Conservation (phyloP, 805 yeast species). For the Candida ponderosae region DNA sequence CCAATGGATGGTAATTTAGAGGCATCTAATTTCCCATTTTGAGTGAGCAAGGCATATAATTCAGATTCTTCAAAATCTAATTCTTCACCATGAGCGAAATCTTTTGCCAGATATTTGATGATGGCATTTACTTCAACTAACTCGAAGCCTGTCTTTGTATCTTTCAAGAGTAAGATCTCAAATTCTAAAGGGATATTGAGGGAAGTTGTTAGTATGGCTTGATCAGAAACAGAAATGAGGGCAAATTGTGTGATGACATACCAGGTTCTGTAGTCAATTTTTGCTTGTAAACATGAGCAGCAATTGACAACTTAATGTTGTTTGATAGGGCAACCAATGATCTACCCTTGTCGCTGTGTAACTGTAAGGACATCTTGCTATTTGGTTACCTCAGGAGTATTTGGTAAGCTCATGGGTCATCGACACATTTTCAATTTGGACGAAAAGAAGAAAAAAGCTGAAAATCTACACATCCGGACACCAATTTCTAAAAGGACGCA, state of each 20-base stretch:
- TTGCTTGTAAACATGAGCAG: constrained; percentile 12
- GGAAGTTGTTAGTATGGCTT: too few relatives aligned
- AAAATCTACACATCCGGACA: too few relatives aligned
- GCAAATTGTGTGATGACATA: constrained; percentile 6
- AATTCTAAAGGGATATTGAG: too few relatives aligned
- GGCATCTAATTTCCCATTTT: constrained; percentile 24
- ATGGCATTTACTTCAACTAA: constrained; percentile 63
- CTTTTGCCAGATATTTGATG: constrained; percentile 51
- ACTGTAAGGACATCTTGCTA: constrained; percentile 10
- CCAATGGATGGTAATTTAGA: constrained; percentile 6
- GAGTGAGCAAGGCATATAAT: constrained; percentile 31
- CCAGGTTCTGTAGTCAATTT: constrained; percentile 18
- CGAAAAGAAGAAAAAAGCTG: too few relatives aligned
- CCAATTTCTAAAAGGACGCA: too few relatives aligned
- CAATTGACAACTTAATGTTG: constrained; percentile 22
- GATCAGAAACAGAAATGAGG: too few relatives aligned
- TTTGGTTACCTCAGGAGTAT: too few relatives aligned
- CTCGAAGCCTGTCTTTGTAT: constrained; percentile 22
- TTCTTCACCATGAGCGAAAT: constrained; percentile 30
- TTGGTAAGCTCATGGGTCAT: too few relatives aligned
- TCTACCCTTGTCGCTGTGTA: constrained; percentile 16
- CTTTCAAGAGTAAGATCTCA: constrained; percentile 10
- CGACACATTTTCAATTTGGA: too few relatives aligned
- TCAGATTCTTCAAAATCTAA: constrained; percentile 36
- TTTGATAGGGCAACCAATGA: constrained; percentile 14